Evolutionary conservation across 371 early-diverging fungal genomes (phyloP), one percentile per base, ranked within the genome.

Genomic region (Mucor piriformis): DNA sequence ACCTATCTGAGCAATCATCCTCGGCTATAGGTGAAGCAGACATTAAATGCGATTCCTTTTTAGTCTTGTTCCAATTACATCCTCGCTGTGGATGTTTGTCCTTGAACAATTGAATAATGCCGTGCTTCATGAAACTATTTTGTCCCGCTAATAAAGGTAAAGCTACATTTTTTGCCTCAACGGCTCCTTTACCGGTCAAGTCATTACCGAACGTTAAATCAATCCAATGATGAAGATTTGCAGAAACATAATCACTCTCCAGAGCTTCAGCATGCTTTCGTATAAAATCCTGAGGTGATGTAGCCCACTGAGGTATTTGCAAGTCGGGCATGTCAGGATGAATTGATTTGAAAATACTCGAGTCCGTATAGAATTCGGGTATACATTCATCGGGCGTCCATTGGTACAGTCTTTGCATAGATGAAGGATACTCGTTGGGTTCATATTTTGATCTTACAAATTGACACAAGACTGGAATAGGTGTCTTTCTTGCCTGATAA

Each of bases 141-240:
- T 87, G 86, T 0, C 88, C 85, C 6, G 84, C 83, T 24, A 83
- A 67, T 33, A 87, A 61, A 0, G 87, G 86, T 2, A 89, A 66
- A 6, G 87, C 88, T 6, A 88, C 84, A 68, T 90, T 90, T 61
- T 86, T 86, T 29, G 89, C 84, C 24, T 89, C 91, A 1, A 91
- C 64, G 0, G 94, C 93, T 35, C 88, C 90, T 63, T 87, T 84
- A 57, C 89, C 91, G 2, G 80, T 82, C 42, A 91, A 78, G 63
- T 88, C 89, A 62, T 81, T 87, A 2, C 94, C 94, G 78, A 92
- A 94, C 0, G 91, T 90, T 33, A 94, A 68, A 69, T 94, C 91
- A 46, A 94, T 90, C 94, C 94, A 94, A 38, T 85, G 72, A 59
- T 94, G 91, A 10, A 94, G 62, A 46, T 88, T 80, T 6, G 63